Evolutionary conservation across 75 land plant genomes (phyloP), one percentile per base, ranked within the genome.

Genomic region (Cupressus sempervirens): DNA sequence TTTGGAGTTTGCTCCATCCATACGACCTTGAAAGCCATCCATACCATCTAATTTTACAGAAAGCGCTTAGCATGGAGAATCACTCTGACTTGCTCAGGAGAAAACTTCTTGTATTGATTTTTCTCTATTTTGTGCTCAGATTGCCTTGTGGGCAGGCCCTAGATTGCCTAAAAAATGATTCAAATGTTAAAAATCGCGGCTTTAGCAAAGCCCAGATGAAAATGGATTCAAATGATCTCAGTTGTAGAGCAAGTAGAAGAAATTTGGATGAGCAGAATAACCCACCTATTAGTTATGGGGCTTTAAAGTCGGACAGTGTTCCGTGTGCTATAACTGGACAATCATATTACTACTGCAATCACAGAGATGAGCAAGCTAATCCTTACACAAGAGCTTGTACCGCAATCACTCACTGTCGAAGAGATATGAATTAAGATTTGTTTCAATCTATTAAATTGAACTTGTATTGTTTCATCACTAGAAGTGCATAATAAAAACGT

Each of bases 311-410:
- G 26, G 76, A 87, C 86, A 86, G 36, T 8, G 88, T 86, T 50
- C 86, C 88, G 0, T 87, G 88, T 76, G 87, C 75, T 23, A 56
- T 86, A 14, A 29, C 72, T 43, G 88, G 88, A 40, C 79, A 86
- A 29, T 86, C 87, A 41, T 87, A 87, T 86, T 87, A 87, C 86
- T 36, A 41, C 50, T 87, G 88, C 86, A 53, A 87, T 50, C 12
- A 41, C 29, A 14, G 75, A 23, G 40, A 38, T 35, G 38, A 16
- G 6, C n/a, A 32, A 29, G 87, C 18, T 7, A 76, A 76, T 41
- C 88, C 88, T 43, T 87, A 87, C 41, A 79, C 23, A 16, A 85
- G 88, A 40, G 46, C 82, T 34, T 87, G 88, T 81, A 58, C 67
- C 48, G 46, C 86, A 32, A 87, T 87, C 80, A 52, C 88, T 2